Evolutionary conservation across 2,329 filamentous ascomycete genomes (phyloP).

Genomic region (Arachnomyces sp.): DNA sequence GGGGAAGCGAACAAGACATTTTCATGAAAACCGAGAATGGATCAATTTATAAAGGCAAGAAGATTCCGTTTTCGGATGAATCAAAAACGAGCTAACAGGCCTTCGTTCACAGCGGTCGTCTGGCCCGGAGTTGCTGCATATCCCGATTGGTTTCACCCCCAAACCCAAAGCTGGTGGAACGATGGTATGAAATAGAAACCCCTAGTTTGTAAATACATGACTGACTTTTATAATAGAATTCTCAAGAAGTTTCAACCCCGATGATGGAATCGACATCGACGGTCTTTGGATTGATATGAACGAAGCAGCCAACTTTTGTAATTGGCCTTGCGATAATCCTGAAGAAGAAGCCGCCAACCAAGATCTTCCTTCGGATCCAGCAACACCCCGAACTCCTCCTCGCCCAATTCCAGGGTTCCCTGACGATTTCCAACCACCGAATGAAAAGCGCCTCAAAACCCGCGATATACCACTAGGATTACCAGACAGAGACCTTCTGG

Average conservation of each 20-base stretch:
- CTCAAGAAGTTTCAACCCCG: conserved; percentile 53
- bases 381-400: conserved; percentile 56
- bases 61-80: conserved; percentile 5
- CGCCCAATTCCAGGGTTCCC: conserved; percentile 63
- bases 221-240: conserved; percentile 44
- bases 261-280: conserved; percentile 65
- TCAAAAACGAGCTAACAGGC: conserved; percentile 15
- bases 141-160: conserved; percentile 68
- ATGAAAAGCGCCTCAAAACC: conserved; percentile 2
- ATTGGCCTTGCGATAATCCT: conserved; percentile 50
- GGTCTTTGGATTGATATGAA: conserved; percentile 72
- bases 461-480: conserved; percentile 40
- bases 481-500: conserved; percentile 55
- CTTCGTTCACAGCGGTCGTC: conserved; percentile 50
- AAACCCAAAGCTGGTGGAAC: conserved; percentile 62
- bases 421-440: conserved; percentile 55
- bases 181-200: conserved; percentile 23
- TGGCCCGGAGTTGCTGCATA: conserved; percentile 69
- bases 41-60: conserved; percentile 41
- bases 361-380: conserved; percentile 50
- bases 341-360: conserved; percentile 42
- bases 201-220: no score
- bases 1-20: conserved; percentile 51
- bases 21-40: conserved; percentile 51
- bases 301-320: conserved; percentile 48